phyloP scores from a whole-genome alignment of 106 monocot species.

The Acorus gramineus region DNA sequence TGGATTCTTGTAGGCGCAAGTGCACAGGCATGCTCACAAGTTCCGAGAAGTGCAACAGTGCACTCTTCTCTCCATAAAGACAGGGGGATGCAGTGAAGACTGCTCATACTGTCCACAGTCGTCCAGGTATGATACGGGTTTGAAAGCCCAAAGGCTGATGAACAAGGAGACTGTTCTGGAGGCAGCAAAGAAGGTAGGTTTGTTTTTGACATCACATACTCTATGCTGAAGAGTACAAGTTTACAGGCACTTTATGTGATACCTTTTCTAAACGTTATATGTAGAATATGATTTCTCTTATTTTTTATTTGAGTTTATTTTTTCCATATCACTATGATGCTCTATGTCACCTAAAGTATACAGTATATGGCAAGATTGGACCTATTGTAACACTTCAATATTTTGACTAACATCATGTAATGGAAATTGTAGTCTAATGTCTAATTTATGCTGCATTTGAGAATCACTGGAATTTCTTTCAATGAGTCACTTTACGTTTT shows the following conservation, averaged over 20 bases:
- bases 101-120: conserved; percentile 98
- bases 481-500: too few species aligned
- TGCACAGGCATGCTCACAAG: conserved; percentile 83
- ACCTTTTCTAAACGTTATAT: too few species aligned
- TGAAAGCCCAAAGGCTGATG: conserved; percentile 91
- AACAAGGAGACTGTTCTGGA: conserved; percentile 73
- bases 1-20: conserved; percentile 69
- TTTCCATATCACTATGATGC: neutral
- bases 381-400: too few species aligned
- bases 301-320: neutral
- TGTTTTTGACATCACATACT: too few species aligned
- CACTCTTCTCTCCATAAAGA: conserved; percentile 96
- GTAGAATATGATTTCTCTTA: neutral
- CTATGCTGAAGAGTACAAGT: too few species aligned
- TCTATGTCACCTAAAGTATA: too few species aligned
- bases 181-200: conserved; percentile 72
- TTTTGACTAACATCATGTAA: too few species aligned
- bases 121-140: conserved; percentile 80
- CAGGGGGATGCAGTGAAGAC: conserved; percentile 97
- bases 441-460: neutral
- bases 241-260: too few species aligned
- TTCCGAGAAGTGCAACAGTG: conserved; percentile 97
- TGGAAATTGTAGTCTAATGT: neutral
- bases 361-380: too few species aligned
- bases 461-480: neutral